Evolutionary conservation across 495 filamentous ascomycete genomes (phyloP).

Genomic region (Terfezia boudieri): DNA sequence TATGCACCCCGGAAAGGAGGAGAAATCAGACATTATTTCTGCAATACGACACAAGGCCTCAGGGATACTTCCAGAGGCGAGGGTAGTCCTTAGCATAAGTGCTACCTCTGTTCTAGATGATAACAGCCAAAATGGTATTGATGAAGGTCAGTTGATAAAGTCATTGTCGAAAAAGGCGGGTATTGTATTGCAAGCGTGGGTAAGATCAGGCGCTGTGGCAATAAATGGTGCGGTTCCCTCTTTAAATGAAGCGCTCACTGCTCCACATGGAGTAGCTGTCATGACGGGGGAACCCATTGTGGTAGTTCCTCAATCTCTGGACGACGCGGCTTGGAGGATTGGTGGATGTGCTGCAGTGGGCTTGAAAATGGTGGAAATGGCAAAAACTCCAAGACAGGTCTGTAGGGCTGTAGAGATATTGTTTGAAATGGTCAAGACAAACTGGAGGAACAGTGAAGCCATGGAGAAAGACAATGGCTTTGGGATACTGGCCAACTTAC

Average conservation of each 20-base stretch:
- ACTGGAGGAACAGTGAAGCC: conserved; percentile 93
- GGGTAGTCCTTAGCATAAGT: conserved; percentile 67
- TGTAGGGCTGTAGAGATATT: conserved; percentile 62
- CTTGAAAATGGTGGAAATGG: conserved; percentile 58
- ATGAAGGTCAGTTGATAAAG: conserved; percentile 52
- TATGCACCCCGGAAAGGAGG: conserved; percentile 74
- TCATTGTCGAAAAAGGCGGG: conserved; percentile 53
- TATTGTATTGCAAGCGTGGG: conserved; percentile 46
- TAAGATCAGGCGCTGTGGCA: conserved; percentile 52
- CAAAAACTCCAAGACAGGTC: conserved; percentile 41
- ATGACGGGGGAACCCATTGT: conserved; percentile 71
- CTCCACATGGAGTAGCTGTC: conserved; percentile 54
- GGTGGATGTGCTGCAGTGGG: conserved; percentile 69
- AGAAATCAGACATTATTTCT: conserved; percentile 72
- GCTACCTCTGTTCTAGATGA: conserved; percentile 56
- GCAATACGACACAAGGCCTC: conserved; percentile 71
- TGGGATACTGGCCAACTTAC: conserved; percentile 44
- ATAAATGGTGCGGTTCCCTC: conserved; percentile 75
- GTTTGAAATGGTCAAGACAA: conserved; percentile 61
- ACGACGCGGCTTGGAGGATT: conserved; percentile 81
- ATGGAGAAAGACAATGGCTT: conserved; percentile 95
- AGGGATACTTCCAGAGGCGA: conserved; percentile 52
- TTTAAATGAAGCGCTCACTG: conserved; percentile 66
- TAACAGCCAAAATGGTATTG: conserved; percentile 41
- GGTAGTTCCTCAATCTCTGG: conserved; percentile 53